Evolutionary conservation across 495 filamentous ascomycete genomes (phyloP).

Genomic region (Amphirosellinia nigrospora): DNA sequence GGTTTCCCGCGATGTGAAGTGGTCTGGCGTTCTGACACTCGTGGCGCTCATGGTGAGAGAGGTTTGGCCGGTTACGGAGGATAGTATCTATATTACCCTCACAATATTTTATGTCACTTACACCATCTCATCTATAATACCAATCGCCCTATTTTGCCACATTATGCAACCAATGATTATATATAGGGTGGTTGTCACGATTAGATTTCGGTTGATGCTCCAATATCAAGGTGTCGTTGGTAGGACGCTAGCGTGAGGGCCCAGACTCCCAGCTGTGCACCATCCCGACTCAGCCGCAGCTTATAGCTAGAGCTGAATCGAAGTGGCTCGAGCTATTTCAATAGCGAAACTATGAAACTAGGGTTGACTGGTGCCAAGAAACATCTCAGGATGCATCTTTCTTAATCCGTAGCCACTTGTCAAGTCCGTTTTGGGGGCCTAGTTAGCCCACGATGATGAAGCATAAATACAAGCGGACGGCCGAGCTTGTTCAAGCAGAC

Average conservation of each 20-base stretch:
- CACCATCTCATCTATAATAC: too few relatives aligned
- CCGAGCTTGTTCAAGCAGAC: neutral
- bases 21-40: too few relatives aligned
- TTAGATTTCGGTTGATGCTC: neutral
- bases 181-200: neutral
- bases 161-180: too few relatives aligned
- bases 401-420: neutral
- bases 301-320: neutral
- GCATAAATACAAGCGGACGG: neutral
- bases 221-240: neutral
- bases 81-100: too few relatives aligned
- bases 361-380: constrained; percentile 1
- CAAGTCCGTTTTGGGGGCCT: neutral
- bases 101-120: too few relatives aligned
- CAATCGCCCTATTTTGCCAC: too few relatives aligned
- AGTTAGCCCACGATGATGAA: neutral
- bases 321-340: neutral
- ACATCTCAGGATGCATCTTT: neutral
- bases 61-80: too few relatives aligned
- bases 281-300: neutral
- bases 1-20: too few relatives aligned
- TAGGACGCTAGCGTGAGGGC: neutral
- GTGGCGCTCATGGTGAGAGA: too few relatives aligned
- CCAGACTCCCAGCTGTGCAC: neutral
- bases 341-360: neutral